Percentiles rank a stretch among this genome's conserved stretches.
These are phyloP conservation scores for Nemania sp. DNA, from an alignment of 2,329 filamentous ascomycete species.

Conservation along the genomic window DNA sequence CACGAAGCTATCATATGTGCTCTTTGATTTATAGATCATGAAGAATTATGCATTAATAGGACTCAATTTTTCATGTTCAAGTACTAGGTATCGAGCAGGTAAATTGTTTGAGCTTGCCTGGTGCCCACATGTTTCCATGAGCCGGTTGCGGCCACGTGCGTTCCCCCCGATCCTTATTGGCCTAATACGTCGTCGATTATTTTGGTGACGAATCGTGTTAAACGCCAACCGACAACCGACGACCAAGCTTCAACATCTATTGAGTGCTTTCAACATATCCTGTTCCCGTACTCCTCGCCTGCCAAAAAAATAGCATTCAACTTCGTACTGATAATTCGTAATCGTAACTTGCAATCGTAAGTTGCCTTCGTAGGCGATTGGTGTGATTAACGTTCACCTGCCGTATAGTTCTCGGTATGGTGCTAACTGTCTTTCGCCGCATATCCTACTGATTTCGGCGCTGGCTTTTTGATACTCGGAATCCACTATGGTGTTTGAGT, in stretches of 20 bases:
- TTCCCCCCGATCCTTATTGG: slow-evolving; percentile 24
- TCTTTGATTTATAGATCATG: neutral
- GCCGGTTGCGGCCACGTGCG: slow-evolving; percentile 23
- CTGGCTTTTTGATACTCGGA: slow-evolving; percentile 41
- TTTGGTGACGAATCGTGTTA: neutral
- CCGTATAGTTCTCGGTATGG: slow-evolving; percentile 41
- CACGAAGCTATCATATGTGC: neutral
- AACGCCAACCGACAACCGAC: slow-evolving; percentile 13
- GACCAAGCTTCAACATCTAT: neutral
- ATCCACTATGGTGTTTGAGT: slow-evolving; percentile 32
- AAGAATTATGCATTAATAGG: slow-evolving; percentile 8
- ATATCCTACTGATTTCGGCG: slow-evolving; percentile 40
- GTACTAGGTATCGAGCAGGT: slow-evolving; percentile 20
- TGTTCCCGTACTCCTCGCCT: slow-evolving; percentile 25
- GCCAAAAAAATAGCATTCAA: neutral
- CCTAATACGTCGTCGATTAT: slow-evolving; percentile 10
- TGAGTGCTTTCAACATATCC: neutral
- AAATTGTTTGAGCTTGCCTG: slow-evolving; percentile 14
- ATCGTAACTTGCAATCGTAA: neutral
- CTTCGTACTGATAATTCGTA: slow-evolving; percentile 13
- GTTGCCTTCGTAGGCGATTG: neutral
- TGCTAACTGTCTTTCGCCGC: slow-evolving; percentile 40
- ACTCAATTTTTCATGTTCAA: slow-evolving; percentile 5
- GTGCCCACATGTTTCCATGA: slow-evolving; percentile 27
- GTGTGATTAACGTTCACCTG: slow-evolving; percentile 28